Base-by-base conservation (phyloP, 2,329 filamentous ascomycete species). In the Thelonectria rubi region DNA sequence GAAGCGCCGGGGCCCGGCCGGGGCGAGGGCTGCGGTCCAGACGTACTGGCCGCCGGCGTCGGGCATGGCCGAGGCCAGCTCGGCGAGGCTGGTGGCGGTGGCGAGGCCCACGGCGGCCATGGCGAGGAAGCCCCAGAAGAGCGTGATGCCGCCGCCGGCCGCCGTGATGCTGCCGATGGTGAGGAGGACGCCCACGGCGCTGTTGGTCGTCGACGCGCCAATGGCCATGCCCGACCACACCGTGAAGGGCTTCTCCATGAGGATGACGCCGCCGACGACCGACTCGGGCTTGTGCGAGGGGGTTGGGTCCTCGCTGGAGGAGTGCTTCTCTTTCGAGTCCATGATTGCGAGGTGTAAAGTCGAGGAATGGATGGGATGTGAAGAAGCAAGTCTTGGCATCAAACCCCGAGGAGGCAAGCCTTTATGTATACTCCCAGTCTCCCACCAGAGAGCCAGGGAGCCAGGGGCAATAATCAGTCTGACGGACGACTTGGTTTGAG, bases 71-170 rank as follows among this genome's bases (percentile, higher is more conserved):
- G 43, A 55, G 1, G 51, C 51, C 5, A 60, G 18, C 17, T 60
- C 58, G 10, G 32, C 54, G 3, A 60, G 46, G n/a, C 32, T 55
- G 5, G 39, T 26, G 3, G 58, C 58, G 14, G 51, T 39, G 14
- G 45, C 37, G 3, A 60, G 24, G 8, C 37, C 54, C 3, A 60
- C 30, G n/a, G 40, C 3, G 20, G 46, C 51, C 12, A 60, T 53
- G 2, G 60, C 14, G 51, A 63, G 51, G 34, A 56, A 48, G 40
- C 62, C 62, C 20, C 58, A 64, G 18, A 64, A 60, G 21, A 64
- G 51, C 10, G 55, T 12, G 1, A 42, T 43, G 2, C 59, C 47
- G 1, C 60, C 63, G 11, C 60, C 59, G 3, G 45, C 10, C 3
- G 51, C 24, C 5, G 43, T 15, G 3, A 40, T 11, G 5, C 34